Evolutionary conservation across 768 basidiomycete species (phyloP).

Genomic region (Macrolepiota albuminosa): DNA sequence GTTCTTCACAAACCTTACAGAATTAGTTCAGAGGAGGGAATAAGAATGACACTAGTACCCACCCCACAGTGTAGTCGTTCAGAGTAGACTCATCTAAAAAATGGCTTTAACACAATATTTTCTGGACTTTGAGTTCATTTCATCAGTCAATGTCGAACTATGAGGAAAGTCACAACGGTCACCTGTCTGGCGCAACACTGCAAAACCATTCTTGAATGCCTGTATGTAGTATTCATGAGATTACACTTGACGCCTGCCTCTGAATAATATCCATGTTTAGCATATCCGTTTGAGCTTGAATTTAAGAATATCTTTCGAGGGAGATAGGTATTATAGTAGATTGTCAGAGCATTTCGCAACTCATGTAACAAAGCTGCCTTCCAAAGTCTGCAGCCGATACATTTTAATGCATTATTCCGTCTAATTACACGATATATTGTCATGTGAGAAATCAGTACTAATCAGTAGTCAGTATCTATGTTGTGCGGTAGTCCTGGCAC

Average conservation of each 20-base stretch:
- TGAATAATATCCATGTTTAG: constrained; percentile 38
- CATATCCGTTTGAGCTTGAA: constrained; percentile 30
- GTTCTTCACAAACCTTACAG: background rate
- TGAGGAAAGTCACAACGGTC: constrained; percentile 3
- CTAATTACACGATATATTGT: too few relatives aligned
- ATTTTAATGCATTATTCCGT: too few relatives aligned
- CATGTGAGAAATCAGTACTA: too few relatives aligned
- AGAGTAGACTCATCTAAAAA: constrained; percentile 30
- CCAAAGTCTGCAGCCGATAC: constrained; percentile 17
- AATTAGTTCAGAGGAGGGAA: background rate
- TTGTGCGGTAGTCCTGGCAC: too few relatives aligned
- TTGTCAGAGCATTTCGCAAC: constrained; percentile 6
- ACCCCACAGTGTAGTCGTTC: constrained; percentile 36
- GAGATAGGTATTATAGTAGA: background rate
- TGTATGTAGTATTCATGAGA: constrained; percentile 32
- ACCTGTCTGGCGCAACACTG: constrained; percentile 32
- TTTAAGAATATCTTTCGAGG: constrained; percentile 21
- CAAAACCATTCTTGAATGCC: constrained; percentile 45
- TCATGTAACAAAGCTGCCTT: constrained; percentile 37
- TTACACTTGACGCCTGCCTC: constrained; percentile 33
- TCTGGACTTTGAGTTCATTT: constrained; percentile 16
- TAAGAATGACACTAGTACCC: background rate
- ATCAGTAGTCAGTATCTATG: too few relatives aligned
- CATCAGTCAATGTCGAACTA: too few relatives aligned
- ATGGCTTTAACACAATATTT: constrained; percentile 40